Percentiles rank a stretch among this genome's conserved stretches.
Evolutionary conservation across 257 asterid species (phyloP).

Genomic region (Solanum virginianum): DNA sequence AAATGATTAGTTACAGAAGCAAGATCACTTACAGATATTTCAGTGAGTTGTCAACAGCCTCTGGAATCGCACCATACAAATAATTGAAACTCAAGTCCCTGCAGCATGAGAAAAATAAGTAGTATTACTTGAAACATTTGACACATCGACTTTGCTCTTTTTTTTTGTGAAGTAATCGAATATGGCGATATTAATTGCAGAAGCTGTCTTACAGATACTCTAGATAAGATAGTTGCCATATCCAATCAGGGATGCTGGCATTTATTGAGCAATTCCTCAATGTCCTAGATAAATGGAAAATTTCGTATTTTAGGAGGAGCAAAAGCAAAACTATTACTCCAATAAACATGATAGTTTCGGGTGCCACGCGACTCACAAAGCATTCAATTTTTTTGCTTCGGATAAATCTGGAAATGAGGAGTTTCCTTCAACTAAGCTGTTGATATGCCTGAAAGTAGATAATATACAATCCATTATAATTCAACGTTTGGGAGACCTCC

Average conservation of each 20-base stretch:
- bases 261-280: not conserved
- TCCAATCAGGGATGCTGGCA: not conserved
- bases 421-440: not conserved
- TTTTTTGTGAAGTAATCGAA: not conserved
- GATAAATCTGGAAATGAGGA: not conserved
- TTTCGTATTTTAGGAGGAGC: not conserved
- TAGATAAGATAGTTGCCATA: not conserved
- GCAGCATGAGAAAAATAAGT: not conserved
- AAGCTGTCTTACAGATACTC: not conserved
- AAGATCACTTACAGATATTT: not conserved
- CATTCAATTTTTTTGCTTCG: not conserved
- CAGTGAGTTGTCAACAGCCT: not conserved
- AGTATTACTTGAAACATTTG: not conserved
- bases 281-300: not conserved
- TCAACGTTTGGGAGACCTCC: not conserved
- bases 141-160: not conserved
- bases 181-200: not conserved
- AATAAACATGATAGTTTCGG: not conserved
- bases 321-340: not conserved
- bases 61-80: not conserved
- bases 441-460: not conserved
- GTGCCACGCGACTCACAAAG: not conserved
- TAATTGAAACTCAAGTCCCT: constrained; percentile 3
- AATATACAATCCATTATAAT: not conserved
- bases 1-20: not conserved